phyloP scores from a whole-genome alignment of 2,329 filamentous ascomycete species.

The Monilinia aucupariae region DNA sequence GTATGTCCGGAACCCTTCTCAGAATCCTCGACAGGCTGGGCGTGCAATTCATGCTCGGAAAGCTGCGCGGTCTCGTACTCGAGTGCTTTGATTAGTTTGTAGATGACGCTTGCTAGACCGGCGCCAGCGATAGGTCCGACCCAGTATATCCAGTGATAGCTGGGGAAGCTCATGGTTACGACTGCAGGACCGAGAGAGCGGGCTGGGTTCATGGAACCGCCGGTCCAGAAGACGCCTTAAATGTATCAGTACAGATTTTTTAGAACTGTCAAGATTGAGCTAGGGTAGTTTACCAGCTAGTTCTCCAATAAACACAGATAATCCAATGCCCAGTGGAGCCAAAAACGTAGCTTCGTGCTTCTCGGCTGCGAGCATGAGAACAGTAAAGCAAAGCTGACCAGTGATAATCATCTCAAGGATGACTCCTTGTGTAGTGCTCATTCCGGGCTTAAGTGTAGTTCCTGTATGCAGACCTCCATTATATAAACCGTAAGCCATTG shows the following conservation, averaged over 20 bases:
- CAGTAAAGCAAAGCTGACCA: constrained; percentile 44
- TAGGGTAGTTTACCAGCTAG: constrained; percentile 31
- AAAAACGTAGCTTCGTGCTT: constrained; percentile 45
- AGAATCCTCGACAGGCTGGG: background rate
- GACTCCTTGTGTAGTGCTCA: constrained; percentile 42
- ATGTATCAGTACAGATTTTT: background rate
- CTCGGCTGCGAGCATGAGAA: constrained; percentile 49
- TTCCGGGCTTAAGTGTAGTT: constrained; percentile 40
- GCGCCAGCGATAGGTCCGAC: constrained; percentile 48
- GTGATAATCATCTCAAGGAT: constrained; percentile 48
- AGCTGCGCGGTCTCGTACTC: constrained; percentile 43
- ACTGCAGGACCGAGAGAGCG: constrained; percentile 45
- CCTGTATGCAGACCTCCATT: constrained; percentile 41
- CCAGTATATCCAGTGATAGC: constrained; percentile 46
- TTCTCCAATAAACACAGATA: constrained; percentile 42
- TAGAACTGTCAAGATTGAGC: background rate
- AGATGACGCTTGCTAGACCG: constrained; percentile 45
- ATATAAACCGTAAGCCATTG: constrained; percentile 41
- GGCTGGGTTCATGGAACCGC: constrained; percentile 44
- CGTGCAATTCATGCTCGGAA: background rate
- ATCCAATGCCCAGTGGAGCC: constrained; percentile 44
- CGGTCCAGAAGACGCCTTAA: constrained; percentile 43
- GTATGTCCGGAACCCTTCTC: constrained; percentile 15
- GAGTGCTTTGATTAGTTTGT: constrained; percentile 46
- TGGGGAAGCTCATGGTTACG: constrained; percentile 38